phyloP scores from a whole-genome alignment of 352 stramenopile species.

The Phytophthora litchii region DNA sequence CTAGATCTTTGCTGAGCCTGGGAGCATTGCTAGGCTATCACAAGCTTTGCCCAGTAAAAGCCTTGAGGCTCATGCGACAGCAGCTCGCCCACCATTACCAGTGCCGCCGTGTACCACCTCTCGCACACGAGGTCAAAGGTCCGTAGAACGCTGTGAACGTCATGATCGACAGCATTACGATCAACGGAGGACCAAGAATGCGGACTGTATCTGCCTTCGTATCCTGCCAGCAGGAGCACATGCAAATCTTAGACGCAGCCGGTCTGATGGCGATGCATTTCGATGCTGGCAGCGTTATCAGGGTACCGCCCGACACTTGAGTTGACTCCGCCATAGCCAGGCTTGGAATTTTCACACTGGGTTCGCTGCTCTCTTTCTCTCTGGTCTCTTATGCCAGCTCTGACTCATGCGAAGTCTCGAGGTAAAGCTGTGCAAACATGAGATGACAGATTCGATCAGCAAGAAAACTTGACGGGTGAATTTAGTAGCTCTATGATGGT shows the following conservation, averaged over 20 bases:
- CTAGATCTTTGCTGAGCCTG: background rate
- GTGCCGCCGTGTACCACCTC: constrained; percentile 35
- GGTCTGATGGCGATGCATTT: constrained; percentile 4
- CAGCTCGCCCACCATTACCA: background rate
- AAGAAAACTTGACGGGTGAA: background rate
- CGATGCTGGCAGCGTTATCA: constrained; percentile 8
- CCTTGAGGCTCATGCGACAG: constrained; percentile 16
- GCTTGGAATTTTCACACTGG: constrained; percentile 3
- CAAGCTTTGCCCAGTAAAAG: constrained; percentile 31
- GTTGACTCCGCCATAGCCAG: constrained; percentile 14
- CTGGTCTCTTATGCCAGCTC: background rate
- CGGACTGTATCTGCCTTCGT: background rate
- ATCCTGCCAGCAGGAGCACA: constrained; percentile 4
- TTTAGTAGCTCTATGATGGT: too few relatives aligned
- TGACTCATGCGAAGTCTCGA: constrained; percentile 7
- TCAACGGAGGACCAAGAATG: constrained; percentile 11
- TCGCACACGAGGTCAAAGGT: constrained; percentile 37
- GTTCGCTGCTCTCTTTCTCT: constrained; percentile 8
- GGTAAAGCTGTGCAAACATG: background rate
- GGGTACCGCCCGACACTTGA: constrained; percentile 20
- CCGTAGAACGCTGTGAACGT: constrained; percentile 25
- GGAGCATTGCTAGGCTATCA: constrained; percentile 9
- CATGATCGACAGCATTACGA: constrained; percentile 30
- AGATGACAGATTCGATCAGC: background rate
- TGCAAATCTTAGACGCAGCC: constrained; percentile 20